phyloP scores from a whole-genome alignment of 768 basidiomycete species.

The Tubosaeta sp. region DNA sequence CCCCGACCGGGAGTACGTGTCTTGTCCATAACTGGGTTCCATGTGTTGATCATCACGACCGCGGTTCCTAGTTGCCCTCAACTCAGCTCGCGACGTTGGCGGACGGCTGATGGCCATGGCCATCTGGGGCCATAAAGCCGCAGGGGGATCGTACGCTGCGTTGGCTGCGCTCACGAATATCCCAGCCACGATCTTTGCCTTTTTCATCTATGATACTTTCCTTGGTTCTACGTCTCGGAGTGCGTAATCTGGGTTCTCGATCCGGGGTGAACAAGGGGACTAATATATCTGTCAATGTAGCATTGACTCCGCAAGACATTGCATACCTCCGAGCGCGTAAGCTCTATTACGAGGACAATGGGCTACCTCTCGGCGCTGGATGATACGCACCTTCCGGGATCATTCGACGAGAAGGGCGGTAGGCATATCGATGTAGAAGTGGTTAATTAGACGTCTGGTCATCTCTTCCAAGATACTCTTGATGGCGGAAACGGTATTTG shows the following conservation, averaged over 20 bases:
- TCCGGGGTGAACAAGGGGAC: neutral
- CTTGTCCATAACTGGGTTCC: neutral
- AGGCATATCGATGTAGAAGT: neutral
- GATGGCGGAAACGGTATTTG: neutral
- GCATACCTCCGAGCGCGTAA: slow-evolving; percentile 19
- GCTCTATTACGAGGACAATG: slow-evolving; percentile 24
- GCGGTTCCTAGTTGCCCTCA: slow-evolving; percentile 46
- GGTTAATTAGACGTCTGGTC: slow-evolving; percentile 13
- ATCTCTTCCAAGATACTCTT: neutral
- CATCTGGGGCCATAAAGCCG: slow-evolving; percentile 53
- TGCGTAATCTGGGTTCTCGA: slow-evolving; percentile 27
- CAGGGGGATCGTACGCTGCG: slow-evolving; percentile 54
- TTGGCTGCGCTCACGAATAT: slow-evolving; percentile 64
- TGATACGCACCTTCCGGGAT: slow-evolving; percentile 3
- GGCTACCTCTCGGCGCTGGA: slow-evolving; percentile 17
- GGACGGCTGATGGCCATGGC: slow-evolving; percentile 55
- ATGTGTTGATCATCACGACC: neutral
- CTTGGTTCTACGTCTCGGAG: slow-evolving; percentile 57
- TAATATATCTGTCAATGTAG: slow-evolving; percentile 14
- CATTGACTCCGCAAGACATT: slow-evolving; percentile 20
- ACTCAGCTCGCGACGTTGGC: slow-evolving; percentile 66
- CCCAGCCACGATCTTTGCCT: slow-evolving; percentile 55
- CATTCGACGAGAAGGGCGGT: slow-evolving; percentile 11
- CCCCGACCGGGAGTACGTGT: slow-evolving; percentile 41
- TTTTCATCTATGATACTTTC: slow-evolving; percentile 52